A percentile compares a stretch with the other conserved stretches of the same genome.
Evolutionary conservation across 2,329 filamentous ascomycete species (phyloP).

Genomic region (Alternaria gansuensis): DNA sequence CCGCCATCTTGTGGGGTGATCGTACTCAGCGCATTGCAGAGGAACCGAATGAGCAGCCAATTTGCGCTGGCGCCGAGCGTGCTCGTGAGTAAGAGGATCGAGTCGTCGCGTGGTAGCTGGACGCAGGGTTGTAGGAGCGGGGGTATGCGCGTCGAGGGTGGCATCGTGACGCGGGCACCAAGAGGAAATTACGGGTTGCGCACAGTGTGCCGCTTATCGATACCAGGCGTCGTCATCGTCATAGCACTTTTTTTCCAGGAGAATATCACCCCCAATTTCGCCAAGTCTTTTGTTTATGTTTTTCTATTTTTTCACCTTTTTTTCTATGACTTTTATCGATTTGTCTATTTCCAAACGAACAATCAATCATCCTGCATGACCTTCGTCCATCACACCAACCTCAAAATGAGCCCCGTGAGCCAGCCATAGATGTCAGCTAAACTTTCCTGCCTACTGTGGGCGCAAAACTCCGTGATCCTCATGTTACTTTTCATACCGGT

Average conservation of each 20-base stretch:
- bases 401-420: background rate
- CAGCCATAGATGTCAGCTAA: background rate
- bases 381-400: background rate
- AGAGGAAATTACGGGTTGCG: constrained; percentile 14
- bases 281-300: background rate
- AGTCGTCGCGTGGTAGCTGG: constrained; percentile 64
- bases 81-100: constrained; percentile 72
- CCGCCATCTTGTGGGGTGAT: constrained; percentile 37
- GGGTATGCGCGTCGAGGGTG: constrained; percentile 64
- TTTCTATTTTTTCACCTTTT: constrained; percentile 11
- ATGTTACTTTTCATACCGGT: background rate
- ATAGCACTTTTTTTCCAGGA: background rate
- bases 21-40: constrained; percentile 58
- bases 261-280: background rate
- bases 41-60: constrained; percentile 65
- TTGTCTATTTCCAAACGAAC: constrained; percentile 5
- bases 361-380: background rate
- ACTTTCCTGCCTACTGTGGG: background rate
- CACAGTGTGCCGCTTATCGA: constrained; percentile 21
- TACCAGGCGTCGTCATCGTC: constrained; percentile 3
- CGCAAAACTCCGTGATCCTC: background rate
- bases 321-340: constrained; percentile 23
- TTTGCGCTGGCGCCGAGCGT: constrained; percentile 64
- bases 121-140: constrained; percentile 72
- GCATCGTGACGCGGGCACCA: constrained; percentile 35